Evolutionary conservation across 371 early-diverging fungal genomes (phyloP), one percentile per base, ranked within the genome.

Genomic region (Mucor velutinosus): DNA sequence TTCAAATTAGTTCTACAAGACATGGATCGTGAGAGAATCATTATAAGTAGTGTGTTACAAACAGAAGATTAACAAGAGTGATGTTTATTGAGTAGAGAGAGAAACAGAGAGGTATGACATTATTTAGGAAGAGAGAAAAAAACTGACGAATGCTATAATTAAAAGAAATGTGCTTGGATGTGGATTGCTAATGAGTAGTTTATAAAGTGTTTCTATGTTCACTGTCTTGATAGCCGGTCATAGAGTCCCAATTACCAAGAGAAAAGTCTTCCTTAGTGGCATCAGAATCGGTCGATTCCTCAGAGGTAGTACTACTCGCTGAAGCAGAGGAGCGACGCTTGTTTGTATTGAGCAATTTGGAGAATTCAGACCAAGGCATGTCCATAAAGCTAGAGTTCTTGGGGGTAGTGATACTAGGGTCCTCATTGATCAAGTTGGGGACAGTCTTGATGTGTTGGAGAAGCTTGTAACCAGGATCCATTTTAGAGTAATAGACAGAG

Each of bases 401-500:
- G 23, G 82, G 82, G 23, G 82, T 79, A 49, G 64, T 73, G 15
- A 75, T 75, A 17, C 75, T 65, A 25, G 82, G 82, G 55, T 82
- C 79, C 64, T 82, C 82, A 30, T 77, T 77, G 35, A 82, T 70
- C 27, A 82, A 63, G 41, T 79, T 79, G 17, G 79, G 82, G 17
- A 82, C 74, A 33, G 65, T 74, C 69, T 82, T 82, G 64, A 79
- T 68, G 35, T 74, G 73, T 61, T 78, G 75, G n/a, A 82, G 72
- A 60, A 77, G 74, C 43, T 72, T 69, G 49, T 76, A 60, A 47
- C 80, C 82, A 66, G 82, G 82, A 75, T 82, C 82, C 82, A 82
- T 82, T 65, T 68, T 67, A n/a, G 29, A 43, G 39, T 3, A 65
- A 8, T 41, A 60, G 35, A n/a, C n/a, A 23, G 39, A 60, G 33